phyloP scores from a whole-genome alignment of 306 rosid genomes.

The Fragaria nilgerrensis region DNA sequence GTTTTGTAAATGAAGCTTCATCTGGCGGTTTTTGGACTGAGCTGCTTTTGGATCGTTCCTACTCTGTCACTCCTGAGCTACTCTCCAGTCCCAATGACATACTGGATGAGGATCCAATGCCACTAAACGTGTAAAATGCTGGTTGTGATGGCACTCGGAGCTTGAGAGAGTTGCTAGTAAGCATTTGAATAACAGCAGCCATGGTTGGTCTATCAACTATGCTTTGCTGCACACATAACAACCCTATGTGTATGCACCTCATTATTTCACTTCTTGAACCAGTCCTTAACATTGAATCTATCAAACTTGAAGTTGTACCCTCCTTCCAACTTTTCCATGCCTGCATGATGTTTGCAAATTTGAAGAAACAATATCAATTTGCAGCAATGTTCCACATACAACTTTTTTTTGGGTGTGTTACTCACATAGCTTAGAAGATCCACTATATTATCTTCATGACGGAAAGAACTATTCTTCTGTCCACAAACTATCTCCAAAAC shows the following conservation, averaged over 20 bases:
- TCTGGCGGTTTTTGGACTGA: not conserved
- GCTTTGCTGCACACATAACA: conserved; percentile 1
- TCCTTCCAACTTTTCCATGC: conserved; percentile 16
- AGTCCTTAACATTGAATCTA: not conserved
- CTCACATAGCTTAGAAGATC: conserved; percentile 9
- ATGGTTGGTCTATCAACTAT: conserved; percentile 6
- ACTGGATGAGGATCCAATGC: no score
- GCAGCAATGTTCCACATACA: no score
- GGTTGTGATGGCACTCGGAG: no score
- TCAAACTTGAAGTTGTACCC: conserved; percentile 5
- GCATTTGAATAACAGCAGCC: not conserved
- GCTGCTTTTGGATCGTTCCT: not conserved
- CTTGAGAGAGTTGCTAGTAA: no score
- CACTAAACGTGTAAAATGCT: no score
- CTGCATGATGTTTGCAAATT: not conserved
- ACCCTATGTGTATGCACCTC: not conserved
- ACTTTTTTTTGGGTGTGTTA: no score
- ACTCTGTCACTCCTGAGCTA: not conserved
- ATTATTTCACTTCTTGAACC: not conserved
- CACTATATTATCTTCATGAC: not conserved
- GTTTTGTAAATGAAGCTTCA: not conserved
- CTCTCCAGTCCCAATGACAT: not conserved
- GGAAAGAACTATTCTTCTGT: not conserved
- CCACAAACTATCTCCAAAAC: not conserved
- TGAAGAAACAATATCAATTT: not conserved